Conservation (phyloP, 495 filamentous ascomycete species). For the Penicillium roqueforti region DNA sequence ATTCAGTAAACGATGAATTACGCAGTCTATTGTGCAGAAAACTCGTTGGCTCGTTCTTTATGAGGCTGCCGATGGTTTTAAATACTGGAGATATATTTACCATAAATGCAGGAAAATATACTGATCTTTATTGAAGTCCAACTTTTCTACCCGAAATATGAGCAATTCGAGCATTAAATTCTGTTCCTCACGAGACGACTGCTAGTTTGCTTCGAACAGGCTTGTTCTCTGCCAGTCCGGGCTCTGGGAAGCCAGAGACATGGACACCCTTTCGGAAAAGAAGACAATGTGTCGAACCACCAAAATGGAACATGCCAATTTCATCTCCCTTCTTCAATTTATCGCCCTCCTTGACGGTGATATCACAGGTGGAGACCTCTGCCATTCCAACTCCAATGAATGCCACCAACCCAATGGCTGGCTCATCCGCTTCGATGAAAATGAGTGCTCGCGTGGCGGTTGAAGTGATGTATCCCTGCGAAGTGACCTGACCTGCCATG, state of each 20-base stretch:
- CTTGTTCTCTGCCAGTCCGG: constrained; percentile 49
- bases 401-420: constrained; percentile 61
- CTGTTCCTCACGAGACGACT: constrained; percentile 22
- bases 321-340: constrained; percentile 60
- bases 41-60: background rate
- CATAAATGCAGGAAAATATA: too few species aligned
- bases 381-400: constrained; percentile 67
- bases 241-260: constrained; percentile 45
- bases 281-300: constrained; percentile 61
- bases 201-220: constrained; percentile 54
- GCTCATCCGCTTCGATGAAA: constrained; percentile 65
- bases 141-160: too few species aligned
- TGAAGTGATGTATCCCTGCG: constrained; percentile 58
- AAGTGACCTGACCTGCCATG: constrained; percentile 55
- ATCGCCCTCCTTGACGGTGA: constrained; percentile 58
- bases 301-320: constrained; percentile 72
- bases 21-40: too few species aligned
- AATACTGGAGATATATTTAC: too few species aligned
- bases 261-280: constrained; percentile 46
- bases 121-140: too few species aligned
- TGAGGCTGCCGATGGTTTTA: too few species aligned
- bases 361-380: constrained; percentile 66
- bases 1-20: too few species aligned
- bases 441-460: constrained; percentile 58
- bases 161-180: background rate